Conservation (phyloP, 805 yeast genomes). For the Maudiozyma turicensis region DNA sequence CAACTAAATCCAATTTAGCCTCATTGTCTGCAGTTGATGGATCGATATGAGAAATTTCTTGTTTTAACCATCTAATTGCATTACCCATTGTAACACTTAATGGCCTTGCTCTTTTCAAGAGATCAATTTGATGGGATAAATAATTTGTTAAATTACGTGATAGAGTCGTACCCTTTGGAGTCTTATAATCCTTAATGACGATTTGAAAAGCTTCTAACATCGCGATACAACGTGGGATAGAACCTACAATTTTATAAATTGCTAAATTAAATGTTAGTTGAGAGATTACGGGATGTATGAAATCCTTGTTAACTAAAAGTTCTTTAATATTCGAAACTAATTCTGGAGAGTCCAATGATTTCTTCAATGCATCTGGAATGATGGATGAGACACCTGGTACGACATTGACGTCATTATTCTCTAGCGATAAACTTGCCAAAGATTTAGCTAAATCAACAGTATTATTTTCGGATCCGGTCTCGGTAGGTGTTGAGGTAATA, state of each 20-base stretch:
- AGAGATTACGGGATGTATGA: constrained; percentile 80
- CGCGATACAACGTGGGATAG: constrained; percentile 72
- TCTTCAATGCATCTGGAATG: constrained; percentile 36
- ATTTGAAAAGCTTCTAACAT: constrained; percentile 78
- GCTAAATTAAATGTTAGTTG: constrained; percentile 72
- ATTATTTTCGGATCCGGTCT: constrained; percentile 3
- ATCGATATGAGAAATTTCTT: constrained; percentile 75
- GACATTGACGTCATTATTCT: constrained; percentile 24
- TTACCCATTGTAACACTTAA: constrained; percentile 93
- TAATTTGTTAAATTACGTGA: constrained; percentile 83
- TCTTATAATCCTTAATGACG: constrained; percentile 68
- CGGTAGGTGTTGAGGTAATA: constrained; percentile 2
- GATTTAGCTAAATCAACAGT: constrained; percentile 17
- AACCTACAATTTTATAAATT: constrained; percentile 80
- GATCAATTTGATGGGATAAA: constrained; percentile 86
- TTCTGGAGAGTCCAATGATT: constrained; percentile 20
- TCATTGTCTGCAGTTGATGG: constrained; percentile 48
- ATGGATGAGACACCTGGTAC: constrained; percentile 32
- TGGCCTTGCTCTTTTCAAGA: constrained; percentile 83
- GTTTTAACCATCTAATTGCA: constrained; percentile 94
- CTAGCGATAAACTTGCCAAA: constrained; percentile 21
- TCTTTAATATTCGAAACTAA: constrained; percentile 26
- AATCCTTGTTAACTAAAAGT: constrained; percentile 30
- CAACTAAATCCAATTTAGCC: constrained; percentile 57
- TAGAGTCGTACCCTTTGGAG: constrained; percentile 78